phyloP scores from a whole-genome alignment of 2,329 filamentous ascomycete species.

The Pseudogymnoascus sp. region DNA sequence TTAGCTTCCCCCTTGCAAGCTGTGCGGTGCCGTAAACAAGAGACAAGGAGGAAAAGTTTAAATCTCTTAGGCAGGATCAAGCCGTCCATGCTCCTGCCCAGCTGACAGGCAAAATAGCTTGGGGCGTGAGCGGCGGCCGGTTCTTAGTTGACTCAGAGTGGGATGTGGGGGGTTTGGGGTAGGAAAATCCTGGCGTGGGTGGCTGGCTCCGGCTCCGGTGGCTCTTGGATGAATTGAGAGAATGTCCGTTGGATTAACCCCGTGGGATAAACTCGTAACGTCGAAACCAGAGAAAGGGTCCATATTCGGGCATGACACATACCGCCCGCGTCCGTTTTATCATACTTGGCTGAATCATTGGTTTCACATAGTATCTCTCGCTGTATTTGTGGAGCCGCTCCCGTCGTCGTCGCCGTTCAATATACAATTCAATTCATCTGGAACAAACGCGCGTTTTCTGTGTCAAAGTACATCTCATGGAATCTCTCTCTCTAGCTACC shows the following conservation, averaged over 20 bases:
- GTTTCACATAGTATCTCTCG: neutral
- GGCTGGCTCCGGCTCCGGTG: neutral
- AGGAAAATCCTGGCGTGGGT: neutral
- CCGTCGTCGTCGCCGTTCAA: neutral
- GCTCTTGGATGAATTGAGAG: neutral
- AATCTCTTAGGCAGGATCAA: neutral
- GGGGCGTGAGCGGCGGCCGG: neutral
- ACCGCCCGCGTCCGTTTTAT: neutral
- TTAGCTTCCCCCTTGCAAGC: neutral
- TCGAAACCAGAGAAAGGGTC: neutral
- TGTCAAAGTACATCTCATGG: neutral
- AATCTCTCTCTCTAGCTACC: slow-evolving; percentile 3
- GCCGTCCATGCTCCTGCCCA: neutral
- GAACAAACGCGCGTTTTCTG: neutral
- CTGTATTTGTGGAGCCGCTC: neutral
- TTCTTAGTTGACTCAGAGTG: neutral
- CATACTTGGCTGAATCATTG: slow-evolving; percentile 3
- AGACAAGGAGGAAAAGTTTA: neutral
- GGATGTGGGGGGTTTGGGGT: slow-evolving; percentile 1
- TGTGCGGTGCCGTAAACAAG: neutral
- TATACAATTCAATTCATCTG: neutral
- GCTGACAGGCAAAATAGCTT: slow-evolving; percentile 3
- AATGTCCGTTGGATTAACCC: neutral
- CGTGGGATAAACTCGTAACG: neutral
- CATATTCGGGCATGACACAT: neutral